Percentiles rank a stretch among this genome's conserved stretches.
These are phyloP conservation scores for Kondoa malvinella DNA, from an alignment of 768 basidiomycete species.

Conservation along the genomic window DNA sequence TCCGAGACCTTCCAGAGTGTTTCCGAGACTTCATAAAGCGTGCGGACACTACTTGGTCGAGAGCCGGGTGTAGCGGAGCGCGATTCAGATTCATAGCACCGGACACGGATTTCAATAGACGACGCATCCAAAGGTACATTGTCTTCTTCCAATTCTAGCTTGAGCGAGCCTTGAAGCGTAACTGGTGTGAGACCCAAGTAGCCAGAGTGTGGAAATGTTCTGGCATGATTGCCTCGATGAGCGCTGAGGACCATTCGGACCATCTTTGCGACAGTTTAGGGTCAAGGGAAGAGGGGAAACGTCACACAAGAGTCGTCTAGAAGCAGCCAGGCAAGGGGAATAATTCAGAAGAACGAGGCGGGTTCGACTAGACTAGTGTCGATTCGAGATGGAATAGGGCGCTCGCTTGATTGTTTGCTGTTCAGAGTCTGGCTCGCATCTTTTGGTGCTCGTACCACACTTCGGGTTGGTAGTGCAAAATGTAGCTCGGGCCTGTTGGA, in stretches of 20 bases:
- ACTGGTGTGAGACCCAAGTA: conserved; percentile 66
- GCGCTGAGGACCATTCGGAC: conserved; percentile 40
- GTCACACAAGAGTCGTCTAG: too few species aligned
- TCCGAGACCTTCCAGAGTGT: conserved; percentile 19
- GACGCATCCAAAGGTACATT: conserved; percentile 49
- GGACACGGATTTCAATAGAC: conserved; percentile 53
- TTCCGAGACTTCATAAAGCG: conserved; percentile 1
- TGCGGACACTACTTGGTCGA: neutral
- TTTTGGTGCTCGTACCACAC: too few species aligned
- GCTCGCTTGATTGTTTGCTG: too few species aligned
- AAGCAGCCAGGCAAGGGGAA: too few species aligned
- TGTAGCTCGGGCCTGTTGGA: too few species aligned
- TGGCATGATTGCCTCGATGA: conserved; percentile 51
- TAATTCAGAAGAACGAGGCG: too few species aligned
- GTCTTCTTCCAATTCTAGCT: conserved; percentile 55
- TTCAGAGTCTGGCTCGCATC: too few species aligned
- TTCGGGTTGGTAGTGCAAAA: too few species aligned
- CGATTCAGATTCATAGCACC: conserved; percentile 64
- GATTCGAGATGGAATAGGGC: too few species aligned
- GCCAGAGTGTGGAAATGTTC: conserved; percentile 58
- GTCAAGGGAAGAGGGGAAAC: too few species aligned
- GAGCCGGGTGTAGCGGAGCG: conserved; percentile 40
- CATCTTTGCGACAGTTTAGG: too few species aligned
- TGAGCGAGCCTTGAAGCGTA: conserved; percentile 61
- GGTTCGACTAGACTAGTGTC: too few species aligned